phyloP scores from a whole-genome alignment of 805 yeast species.

The Phaffomyces antillensis region DNA sequence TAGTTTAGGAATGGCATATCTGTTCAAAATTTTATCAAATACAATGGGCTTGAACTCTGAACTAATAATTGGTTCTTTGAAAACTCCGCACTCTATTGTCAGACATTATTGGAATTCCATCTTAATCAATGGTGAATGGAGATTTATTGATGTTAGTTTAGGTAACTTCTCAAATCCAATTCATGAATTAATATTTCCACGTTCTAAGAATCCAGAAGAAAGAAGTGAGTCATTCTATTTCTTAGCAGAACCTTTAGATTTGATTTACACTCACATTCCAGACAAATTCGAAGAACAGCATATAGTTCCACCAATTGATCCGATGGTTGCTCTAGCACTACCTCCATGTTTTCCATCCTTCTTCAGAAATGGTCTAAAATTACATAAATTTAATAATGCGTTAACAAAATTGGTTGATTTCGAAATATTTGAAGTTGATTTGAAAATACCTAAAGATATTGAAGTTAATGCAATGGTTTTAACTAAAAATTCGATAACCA shows the following conservation, averaged over 20 bases:
- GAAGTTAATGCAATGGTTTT: slow-evolving; percentile 61
- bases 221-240: slow-evolving; percentile 55
- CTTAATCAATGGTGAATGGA: slow-evolving; percentile 66
- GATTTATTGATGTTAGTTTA: slow-evolving; percentile 66
- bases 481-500: slow-evolving; percentile 33
- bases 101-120: slow-evolving; percentile 91
- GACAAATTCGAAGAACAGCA: slow-evolving; percentile 74
- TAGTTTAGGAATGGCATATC: slow-evolving; percentile 67
- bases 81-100: slow-evolving; percentile 62
- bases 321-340: slow-evolving; percentile 65
- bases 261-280: slow-evolving; percentile 85
- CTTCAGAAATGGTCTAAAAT: slow-evolving; percentile 48
- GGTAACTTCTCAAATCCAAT: slow-evolving; percentile 54
- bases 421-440: slow-evolving; percentile 73
- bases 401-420: slow-evolving; percentile 63
- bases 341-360: slow-evolving; percentile 87
- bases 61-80: slow-evolving; percentile 74
- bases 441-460: slow-evolving; percentile 62
- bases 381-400: slow-evolving; percentile 70
- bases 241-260: slow-evolving; percentile 63
- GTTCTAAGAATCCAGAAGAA: slow-evolving; percentile 14
- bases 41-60: slow-evolving; percentile 68
- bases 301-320: slow-evolving; percentile 76
- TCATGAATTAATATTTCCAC: slow-evolving; percentile 32
- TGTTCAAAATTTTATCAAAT: slow-evolving; percentile 67